A percentile compares a stretch with the other conserved stretches of the same genome.
Conservation (phyloP, 306 rosid species). For the Lupinus albus region DNA sequence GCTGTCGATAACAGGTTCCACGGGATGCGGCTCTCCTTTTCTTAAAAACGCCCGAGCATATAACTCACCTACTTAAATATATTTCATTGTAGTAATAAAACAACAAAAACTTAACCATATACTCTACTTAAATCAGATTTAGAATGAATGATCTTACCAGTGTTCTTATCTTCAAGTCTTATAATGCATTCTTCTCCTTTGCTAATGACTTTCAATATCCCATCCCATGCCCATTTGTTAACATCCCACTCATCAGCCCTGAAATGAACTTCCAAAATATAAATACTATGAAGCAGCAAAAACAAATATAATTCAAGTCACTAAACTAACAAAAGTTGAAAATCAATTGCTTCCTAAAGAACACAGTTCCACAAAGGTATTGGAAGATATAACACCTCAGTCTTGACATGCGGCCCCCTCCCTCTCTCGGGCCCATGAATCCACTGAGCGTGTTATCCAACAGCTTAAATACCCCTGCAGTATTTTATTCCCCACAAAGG, state of each 20-base stretch:
- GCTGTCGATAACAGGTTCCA: constrained; percentile 97
- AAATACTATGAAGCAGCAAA: constrained; percentile 27
- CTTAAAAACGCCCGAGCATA: constrained; percentile 98
- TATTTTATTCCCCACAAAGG: too few species aligned
- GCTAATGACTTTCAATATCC: constrained; percentile 77
- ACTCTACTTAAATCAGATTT: constrained; percentile 36
- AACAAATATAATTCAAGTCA: background rate
- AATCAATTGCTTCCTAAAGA: constrained; percentile 29
- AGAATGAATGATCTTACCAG: constrained; percentile 57
- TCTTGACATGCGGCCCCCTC: too few species aligned
- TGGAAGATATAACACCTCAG: too few species aligned
- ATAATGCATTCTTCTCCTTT: constrained; percentile 93
- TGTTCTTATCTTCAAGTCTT: constrained; percentile 85
- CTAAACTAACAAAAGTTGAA: constrained; percentile 24
- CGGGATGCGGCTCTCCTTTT: constrained; percentile 93
- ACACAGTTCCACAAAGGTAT: constrained; percentile 11
- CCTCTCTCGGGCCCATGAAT: too few species aligned
- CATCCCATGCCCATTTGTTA: constrained; percentile 99
- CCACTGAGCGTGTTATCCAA: too few species aligned
- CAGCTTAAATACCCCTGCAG: too few species aligned
- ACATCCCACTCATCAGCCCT: constrained; percentile 99
- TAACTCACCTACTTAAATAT: constrained; percentile 72
- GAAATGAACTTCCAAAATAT: constrained; percentile 47
- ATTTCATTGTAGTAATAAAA: constrained; percentile 27
- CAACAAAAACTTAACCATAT: background rate